Conservation (phyloP, 495 filamentous ascomycete species). For the Penicillium herquei region DNA sequence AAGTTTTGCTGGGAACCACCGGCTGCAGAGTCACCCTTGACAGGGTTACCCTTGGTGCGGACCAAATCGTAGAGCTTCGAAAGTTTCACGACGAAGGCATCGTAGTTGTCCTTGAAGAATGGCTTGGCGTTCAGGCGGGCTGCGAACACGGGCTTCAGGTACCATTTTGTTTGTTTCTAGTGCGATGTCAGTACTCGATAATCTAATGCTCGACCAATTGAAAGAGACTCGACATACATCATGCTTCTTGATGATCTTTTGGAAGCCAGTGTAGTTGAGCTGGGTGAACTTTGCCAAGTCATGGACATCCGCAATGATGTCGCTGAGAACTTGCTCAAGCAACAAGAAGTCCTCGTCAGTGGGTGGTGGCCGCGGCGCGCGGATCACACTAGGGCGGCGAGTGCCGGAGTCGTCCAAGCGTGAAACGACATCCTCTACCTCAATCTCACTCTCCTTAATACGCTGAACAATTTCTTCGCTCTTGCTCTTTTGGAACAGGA, state of each 20-base stretch:
- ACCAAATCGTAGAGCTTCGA: slow-evolving; percentile 95
- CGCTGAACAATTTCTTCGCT: slow-evolving; percentile 88
- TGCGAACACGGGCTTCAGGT: slow-evolving; percentile 90
- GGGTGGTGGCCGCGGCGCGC: slow-evolving; percentile 30
- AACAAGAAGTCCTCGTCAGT: slow-evolving; percentile 92
- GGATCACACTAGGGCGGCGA: slow-evolving; percentile 23
- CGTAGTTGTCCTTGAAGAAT: slow-evolving; percentile 98
- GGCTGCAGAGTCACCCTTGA: slow-evolving; percentile 86
- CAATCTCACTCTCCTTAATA: slow-evolving; percentile 80
- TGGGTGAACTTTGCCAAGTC: slow-evolving; percentile 98
- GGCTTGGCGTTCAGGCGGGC: slow-evolving; percentile 90
- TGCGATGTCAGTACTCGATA: slow-evolving; percentile 11
- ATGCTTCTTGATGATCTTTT: slow-evolving; percentile 99
- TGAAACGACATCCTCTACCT: slow-evolving; percentile 82
- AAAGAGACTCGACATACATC: slow-evolving; percentile 61
- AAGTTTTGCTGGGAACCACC: slow-evolving; percentile 95
- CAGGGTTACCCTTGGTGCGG: slow-evolving; percentile 85
- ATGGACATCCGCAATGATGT: slow-evolving; percentile 98
- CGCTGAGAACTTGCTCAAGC: slow-evolving; percentile 91
- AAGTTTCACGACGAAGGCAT: slow-evolving; percentile 91
- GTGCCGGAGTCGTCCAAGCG: slow-evolving; percentile 51
- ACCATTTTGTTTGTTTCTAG: slow-evolving; percentile 93
- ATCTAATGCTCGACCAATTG: neutral
- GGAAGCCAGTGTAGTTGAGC: slow-evolving; percentile 97
- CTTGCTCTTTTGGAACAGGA: slow-evolving; percentile 94